Evolutionary conservation across 352 stramenopile genomes (phyloP).

Genomic region (Albugo laibachii): DNA sequence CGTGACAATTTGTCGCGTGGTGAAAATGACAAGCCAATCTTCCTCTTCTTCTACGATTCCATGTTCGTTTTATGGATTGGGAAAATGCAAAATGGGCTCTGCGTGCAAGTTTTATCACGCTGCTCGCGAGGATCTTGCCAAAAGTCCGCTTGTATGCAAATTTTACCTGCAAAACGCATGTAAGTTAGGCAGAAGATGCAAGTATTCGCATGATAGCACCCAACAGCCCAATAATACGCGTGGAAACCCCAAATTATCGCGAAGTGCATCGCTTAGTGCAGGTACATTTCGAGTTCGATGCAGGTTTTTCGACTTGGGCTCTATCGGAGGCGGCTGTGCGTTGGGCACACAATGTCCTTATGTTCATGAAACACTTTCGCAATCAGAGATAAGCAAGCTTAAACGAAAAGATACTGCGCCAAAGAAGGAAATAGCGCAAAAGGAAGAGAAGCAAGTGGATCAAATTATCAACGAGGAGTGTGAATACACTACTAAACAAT

Average conservation of each 20-base stretch:
- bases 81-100: conserved; percentile 48
- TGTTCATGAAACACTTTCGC: conserved; percentile 19
- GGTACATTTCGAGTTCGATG: conserved; percentile 19
- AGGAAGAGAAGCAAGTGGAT: conserved; percentile 2
- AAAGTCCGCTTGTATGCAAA: conserved; percentile 31
- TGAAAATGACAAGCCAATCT: no score
- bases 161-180: conserved; percentile 52
- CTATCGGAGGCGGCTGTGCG: conserved; percentile 44
- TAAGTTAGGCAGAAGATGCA: conserved; percentile 33
- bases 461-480: no score
- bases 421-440: conserved; percentile 12
- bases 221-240: background rate
- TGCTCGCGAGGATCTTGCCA: conserved; percentile 14
- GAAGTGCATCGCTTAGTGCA: conserved; percentile 18
- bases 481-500: conserved; percentile 7
- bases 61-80: conserved; percentile 43
- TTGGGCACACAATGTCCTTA: conserved; percentile 45
- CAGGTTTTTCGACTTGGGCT: conserved; percentile 30
- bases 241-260: conserved; percentile 2
- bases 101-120: conserved; percentile 47
- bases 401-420: conserved; percentile 4
- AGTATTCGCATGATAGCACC: conserved; percentile 28
- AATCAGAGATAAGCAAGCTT: conserved; percentile 2
- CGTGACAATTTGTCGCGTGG: no score
- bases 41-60: conserved; percentile 8